Evolutionary conservation across 768 basidiomycete genomes (phyloP), one percentile per base, ranked within the genome.

Genomic region (Mycena maculata): DNA sequence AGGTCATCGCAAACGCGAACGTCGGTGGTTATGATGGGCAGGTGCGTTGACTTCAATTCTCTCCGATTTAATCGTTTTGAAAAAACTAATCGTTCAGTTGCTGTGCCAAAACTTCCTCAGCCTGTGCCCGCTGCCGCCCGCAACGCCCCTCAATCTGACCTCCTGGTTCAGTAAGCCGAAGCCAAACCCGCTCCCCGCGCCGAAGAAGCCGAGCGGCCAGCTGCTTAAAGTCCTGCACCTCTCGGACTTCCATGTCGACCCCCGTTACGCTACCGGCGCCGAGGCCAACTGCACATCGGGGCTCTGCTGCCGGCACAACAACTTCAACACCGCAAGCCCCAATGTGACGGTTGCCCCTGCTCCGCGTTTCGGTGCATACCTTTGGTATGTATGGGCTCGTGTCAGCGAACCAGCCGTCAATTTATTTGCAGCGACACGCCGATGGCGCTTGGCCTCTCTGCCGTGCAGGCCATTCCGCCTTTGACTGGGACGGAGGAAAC

Each of bases 101-200:
- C 30, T 71, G n/a, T 71, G 69, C 62, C 48, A 71, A 22, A 71
- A 67, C 48, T 71, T 71, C 65, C 50, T 71, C 52, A 27, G 36
- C 23, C 65, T 71, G 18, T 92, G 92, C 72, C 78, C 89, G 6
- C 78, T 83, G 22, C 88, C 90, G 11, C 81, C 85, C 0, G 85
- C 90, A 2, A 77, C 87, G 9, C 82, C 89, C 4, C 81, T 94
- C 69, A 85, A 94, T 72, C 73, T 89, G 36, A 88, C 86, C 1
- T 79, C 79, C 15, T 93, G 92, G 89, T 94, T 93, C 77, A 81
- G 85, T 30, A 93, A 92, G 76, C 90, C 91, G 3, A 94, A 93
- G 74, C 92, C 92, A 1, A 83, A 84, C 30, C 88, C 88, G 5
- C 83, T 89, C 15, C 90, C 90, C n/a, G 66, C 80, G 11, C 82